These are phyloP conservation scores for Cutaneotrichosporon cutaneum DNA, from an alignment of 1,284 basidiomycete species.

Conservation along the genomic window DNA sequence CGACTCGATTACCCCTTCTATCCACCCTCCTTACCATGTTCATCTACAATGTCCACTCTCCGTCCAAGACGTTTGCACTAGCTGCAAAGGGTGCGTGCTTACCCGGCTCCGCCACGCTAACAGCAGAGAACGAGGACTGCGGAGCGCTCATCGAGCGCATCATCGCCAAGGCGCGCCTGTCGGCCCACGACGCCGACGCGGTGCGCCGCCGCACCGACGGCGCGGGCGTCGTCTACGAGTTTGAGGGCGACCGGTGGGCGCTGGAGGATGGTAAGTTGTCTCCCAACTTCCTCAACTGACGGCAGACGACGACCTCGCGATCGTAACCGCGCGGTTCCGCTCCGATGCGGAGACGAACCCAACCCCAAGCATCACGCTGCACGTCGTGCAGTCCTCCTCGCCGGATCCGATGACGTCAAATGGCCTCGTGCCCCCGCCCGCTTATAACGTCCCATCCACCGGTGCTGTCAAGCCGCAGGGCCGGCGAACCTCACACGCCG, in stretches of 20 bases:
- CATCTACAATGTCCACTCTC: conserved; percentile 52
- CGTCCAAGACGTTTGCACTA: conserved; percentile 36
- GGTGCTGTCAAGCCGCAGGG: neutral
- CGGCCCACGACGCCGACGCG: conserved; percentile 16
- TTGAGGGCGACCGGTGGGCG: conserved; percentile 45
- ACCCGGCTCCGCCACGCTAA: no score
- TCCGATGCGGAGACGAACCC: conserved; percentile 22
- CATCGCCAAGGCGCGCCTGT: conserved; percentile 32
- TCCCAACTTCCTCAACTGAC: neutral
- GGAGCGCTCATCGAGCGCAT: conserved; percentile 39
- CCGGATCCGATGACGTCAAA: conserved; percentile 10
- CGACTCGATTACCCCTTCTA: neutral
- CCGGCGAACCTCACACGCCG: conserved; percentile 4
- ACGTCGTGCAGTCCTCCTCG: conserved; percentile 20
- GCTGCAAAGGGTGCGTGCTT: conserved; percentile 23
- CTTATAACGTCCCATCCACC: conserved; percentile 11
- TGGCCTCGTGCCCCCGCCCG: conserved; percentile 7
- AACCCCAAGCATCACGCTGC: conserved; percentile 31
- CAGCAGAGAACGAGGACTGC: conserved; percentile 39
- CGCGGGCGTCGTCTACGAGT: conserved; percentile 49
- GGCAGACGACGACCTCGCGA: conserved; percentile 53
- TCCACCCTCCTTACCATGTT: conserved; percentile 29
- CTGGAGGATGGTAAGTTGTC: conserved; percentile 51
- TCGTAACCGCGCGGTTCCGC: conserved; percentile 51
- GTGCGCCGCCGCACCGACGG: conserved; percentile 33